Conservation (phyloP, 352 stramenopile species). For the Peronosclerospora sorghi region DNA sequence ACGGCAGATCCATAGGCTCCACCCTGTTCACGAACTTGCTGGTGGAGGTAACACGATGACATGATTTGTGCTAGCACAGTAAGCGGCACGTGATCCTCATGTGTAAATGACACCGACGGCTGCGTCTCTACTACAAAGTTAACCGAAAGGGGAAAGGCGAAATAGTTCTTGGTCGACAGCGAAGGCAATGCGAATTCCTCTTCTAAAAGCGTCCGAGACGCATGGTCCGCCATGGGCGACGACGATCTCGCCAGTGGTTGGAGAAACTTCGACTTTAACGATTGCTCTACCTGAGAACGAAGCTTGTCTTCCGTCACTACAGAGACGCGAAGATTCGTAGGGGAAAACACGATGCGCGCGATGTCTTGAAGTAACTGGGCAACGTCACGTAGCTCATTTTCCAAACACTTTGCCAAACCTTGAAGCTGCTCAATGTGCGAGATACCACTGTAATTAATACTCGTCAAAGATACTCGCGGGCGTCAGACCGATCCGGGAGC, state of each 20-base stretch:
- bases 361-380: conserved; percentile 49
- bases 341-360: conserved; percentile 40
- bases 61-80: conserved; percentile 73
- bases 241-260: conserved; percentile 21
- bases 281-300: conserved; percentile 33
- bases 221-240: conserved; percentile 6
- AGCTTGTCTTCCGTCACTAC: conserved; percentile 71
- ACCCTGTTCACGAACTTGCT: conserved; percentile 70
- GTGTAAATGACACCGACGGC: conserved; percentile 57
- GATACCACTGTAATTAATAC: conserved; percentile 54
- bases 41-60: conserved; percentile 75
- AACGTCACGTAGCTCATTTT: conserved; percentile 50
- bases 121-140: conserved; percentile 79
- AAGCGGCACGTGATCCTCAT: conserved; percentile 64
- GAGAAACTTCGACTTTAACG: conserved; percentile 39
- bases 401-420: conserved; percentile 50
- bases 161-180: conserved; percentile 43
- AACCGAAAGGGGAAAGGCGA: conserved; percentile 66
- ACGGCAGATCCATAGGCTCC: conserved; percentile 68
- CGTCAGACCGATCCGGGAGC: conserved; percentile 48
- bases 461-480: conserved; percentile 46
- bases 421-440: conserved; percentile 72
- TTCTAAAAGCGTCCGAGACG: conserved; percentile 8
- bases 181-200: conserved; percentile 15
- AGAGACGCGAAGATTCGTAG: conserved; percentile 45